Conservation (phyloP, 306 rosid species). For the Sindora glabra region DNA sequence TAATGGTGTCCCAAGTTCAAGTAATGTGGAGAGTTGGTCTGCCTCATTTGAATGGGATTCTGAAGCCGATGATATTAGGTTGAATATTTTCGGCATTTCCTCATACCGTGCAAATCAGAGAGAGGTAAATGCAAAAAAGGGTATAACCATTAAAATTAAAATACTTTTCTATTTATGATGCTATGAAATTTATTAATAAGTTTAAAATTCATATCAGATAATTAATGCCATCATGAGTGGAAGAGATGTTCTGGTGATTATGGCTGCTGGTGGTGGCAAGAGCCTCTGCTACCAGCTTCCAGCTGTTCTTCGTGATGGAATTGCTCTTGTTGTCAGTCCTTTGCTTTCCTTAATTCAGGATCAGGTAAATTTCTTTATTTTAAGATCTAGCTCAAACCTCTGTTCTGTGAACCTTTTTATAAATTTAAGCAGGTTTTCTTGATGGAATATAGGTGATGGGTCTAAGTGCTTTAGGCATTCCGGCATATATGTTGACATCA, state of each 20-base stretch:
- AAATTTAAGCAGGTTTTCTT: background rate
- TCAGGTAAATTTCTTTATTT: conserved; percentile 55
- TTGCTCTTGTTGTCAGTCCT: conserved; percentile 91
- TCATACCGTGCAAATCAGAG: conserved; percentile 80
- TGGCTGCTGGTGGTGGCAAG: conserved; percentile 99
- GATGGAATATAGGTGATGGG: conserved; percentile 96
- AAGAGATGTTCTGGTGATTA: conserved; percentile 82
- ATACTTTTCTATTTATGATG: too few species aligned
- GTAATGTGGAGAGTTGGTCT: conserved; percentile 61
- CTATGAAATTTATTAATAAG: conserved; percentile 29
- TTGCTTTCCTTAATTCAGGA: conserved; percentile 90
- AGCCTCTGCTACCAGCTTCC: conserved; percentile 98
- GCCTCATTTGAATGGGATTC: conserved; percentile 82
- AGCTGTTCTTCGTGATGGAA: conserved; percentile 73
- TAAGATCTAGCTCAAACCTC: background rate
- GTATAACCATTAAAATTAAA: too few species aligned
- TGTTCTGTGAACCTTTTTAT: background rate
- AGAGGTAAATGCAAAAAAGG: conserved; percentile 64
- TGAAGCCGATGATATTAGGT: conserved; percentile 60
- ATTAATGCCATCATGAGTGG: conserved; percentile 85
- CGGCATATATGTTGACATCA: conserved; percentile 80
- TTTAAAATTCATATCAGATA: conserved; percentile 41
- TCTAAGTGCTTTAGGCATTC: conserved; percentile 78
- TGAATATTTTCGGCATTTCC: conserved; percentile 83
- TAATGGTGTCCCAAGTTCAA: conserved; percentile 30